A percentile compares a stretch with the other conserved stretches of the same genome.
These are phyloP conservation scores for Aciculoconidium aculeatum DNA, from an alignment of 805 yeast species.

Conservation along the genomic window DNA sequence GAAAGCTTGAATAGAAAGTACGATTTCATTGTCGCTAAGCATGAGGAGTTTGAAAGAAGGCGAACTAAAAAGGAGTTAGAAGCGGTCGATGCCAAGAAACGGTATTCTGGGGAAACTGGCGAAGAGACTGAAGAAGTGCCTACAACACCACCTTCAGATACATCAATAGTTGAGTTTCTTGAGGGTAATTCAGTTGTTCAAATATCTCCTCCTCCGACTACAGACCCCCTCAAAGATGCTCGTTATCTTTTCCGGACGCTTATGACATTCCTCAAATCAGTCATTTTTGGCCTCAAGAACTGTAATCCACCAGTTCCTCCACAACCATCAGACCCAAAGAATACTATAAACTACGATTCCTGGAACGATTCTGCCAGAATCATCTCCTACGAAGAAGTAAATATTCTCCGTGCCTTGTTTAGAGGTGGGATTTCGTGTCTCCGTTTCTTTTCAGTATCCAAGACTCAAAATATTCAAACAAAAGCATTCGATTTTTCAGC, in stretches of 20 bases:
- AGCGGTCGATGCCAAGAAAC: slow-evolving; percentile 33
- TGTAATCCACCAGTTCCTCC: slow-evolving; percentile 74
- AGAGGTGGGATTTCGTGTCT: slow-evolving; percentile 81
- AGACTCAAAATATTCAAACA: slow-evolving; percentile 33
- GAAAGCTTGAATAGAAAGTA: slow-evolving; percentile 68
- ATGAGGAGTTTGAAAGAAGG: slow-evolving; percentile 45
- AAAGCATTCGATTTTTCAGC: slow-evolving; percentile 54
- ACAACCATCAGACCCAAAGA: slow-evolving; percentile 44
- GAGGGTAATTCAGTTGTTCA: slow-evolving; percentile 33
- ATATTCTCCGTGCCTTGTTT: slow-evolving; percentile 68
- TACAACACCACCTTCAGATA: too few species aligned
- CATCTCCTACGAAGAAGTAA: slow-evolving; percentile 78
- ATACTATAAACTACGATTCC: slow-evolving; percentile 34
- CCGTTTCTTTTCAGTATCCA: slow-evolving; percentile 59
- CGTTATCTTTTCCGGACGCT: slow-evolving; percentile 81
- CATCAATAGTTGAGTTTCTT: slow-evolving; percentile 11
- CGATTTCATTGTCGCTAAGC: slow-evolving; percentile 57
- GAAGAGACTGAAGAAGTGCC: not conserved
- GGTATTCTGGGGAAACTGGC: slow-evolving; percentile 20
- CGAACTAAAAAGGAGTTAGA: slow-evolving; percentile 37
- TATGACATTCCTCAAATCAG: slow-evolving; percentile 84
- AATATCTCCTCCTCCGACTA: slow-evolving; percentile 53
- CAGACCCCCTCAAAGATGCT: slow-evolving; percentile 81
- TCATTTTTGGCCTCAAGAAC: slow-evolving; percentile 80
- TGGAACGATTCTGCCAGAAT: slow-evolving; percentile 88